These are phyloP conservation scores for Eutrema yunnanense DNA, from an alignment of 345 rosid genomes.

Conservation along the genomic window DNA sequence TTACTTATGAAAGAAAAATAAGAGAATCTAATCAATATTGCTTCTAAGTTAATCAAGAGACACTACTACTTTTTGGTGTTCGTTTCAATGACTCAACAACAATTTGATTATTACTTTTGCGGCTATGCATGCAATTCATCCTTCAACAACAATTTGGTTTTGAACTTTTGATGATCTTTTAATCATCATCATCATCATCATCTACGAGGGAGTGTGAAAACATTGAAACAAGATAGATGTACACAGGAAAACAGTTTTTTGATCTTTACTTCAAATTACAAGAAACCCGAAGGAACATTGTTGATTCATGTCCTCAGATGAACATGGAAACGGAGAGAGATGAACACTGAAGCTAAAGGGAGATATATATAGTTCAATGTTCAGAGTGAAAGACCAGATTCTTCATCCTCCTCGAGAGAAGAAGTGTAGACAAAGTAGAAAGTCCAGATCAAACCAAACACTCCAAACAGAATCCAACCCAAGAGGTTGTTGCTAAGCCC, in stretches of 20 bases:
- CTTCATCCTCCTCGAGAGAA: slow-evolving; percentile 69
- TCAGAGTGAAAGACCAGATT: slow-evolving; percentile 87
- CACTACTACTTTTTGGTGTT: not conserved
- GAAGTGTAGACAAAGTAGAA: slow-evolving; percentile 66
- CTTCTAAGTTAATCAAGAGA: not conserved
- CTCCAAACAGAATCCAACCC: slow-evolving; percentile 84
- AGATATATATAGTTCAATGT: not conserved
- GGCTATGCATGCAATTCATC: too few species aligned
- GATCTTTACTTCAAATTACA: slow-evolving; percentile 17
- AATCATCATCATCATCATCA: too few species aligned
- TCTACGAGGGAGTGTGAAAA: too few species aligned
- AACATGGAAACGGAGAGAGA: not conserved
- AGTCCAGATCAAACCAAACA: slow-evolving; percentile 81
- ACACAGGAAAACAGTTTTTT: slow-evolving; percentile 10
- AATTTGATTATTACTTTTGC: too few species aligned
- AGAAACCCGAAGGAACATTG: slow-evolving; percentile 16
- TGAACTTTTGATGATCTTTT: too few species aligned
- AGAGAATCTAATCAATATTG: not conserved
- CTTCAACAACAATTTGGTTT: too few species aligned
- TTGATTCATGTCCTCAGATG: slow-evolving; percentile 22
- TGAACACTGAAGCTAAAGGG: not conserved
- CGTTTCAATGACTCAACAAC: too few species aligned
- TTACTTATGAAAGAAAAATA: too few species aligned
- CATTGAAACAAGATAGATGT: not conserved
- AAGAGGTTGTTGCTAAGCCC: slow-evolving; percentile 95